Evolutionary conservation across 495 filamentous ascomycete species (phyloP), one percentile per base, ranked within the genome.

Genomic region (Gamarada debralockiae): DNA sequence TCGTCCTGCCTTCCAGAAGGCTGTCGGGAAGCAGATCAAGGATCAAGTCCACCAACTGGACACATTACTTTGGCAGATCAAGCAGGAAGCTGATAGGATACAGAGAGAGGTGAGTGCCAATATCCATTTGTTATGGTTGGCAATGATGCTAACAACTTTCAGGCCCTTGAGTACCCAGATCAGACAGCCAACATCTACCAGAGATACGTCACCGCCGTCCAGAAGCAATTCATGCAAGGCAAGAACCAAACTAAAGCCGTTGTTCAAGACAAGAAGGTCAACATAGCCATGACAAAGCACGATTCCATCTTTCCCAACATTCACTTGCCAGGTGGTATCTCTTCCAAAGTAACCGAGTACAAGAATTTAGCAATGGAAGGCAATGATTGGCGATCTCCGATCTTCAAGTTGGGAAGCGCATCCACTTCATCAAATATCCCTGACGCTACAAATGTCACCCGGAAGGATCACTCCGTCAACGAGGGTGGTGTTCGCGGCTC

Each of bases 321-420:
- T 67, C 79, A 86, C 42, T 79, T 98, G 1, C 92, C 92, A 21
- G 91, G 91, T 48, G 91, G 91, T 53, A 92, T 96, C 67, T 90
- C 87, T 50, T 86, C 80, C 72, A 97, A 96, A 80, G 92, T 93
- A 17, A 95, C 92, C 48, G 88, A 96, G 68, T 97, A 92, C 76
- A 90, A 83, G 68, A 83, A 97, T 38, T 75, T 96, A 34, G 89
- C 93, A 13, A 72, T 74, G 48, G 90, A 90, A 77, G 93, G 95
- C 44, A 86, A 97, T 59, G 85, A 84, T 67, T 98, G 93, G 93
- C 85, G 96, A 72, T 92, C 86, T 24, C 90, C 95, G 25, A 82
- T 98, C 62, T 98, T 98, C 76, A 84, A 80, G 61, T 85, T 97
- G 55, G 95, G 93, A 47, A 74, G 69, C n/a, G 90, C 92, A 6